Evolutionary conservation across 768 basidiomycete genomes (phyloP).

Genomic region (Rubroboletus satanas): DNA sequence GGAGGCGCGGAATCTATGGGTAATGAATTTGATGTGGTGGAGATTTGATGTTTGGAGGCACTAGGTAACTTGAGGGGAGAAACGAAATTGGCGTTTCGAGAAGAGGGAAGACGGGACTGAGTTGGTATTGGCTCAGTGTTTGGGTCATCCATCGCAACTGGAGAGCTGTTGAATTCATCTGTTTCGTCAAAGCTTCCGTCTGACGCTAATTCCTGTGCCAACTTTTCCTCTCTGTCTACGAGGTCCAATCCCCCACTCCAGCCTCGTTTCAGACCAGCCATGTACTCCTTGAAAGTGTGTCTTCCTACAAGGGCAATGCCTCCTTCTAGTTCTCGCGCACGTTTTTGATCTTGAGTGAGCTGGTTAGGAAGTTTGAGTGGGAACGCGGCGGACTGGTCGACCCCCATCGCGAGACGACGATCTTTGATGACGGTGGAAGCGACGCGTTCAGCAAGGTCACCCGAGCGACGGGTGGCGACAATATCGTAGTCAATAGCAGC

Average conservation of each 20-base stretch:
- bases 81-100: constrained; percentile 31
- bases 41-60: constrained; percentile 17
- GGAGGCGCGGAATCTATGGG: constrained; percentile 46
- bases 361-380: constrained; percentile 50
- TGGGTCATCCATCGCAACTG: constrained; percentile 22
- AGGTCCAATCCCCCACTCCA: constrained; percentile 73
- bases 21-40: constrained; percentile 19
- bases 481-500: constrained; percentile 92
- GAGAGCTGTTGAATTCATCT: constrained; percentile 30
- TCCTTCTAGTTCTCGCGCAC: constrained; percentile 65
- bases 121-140: constrained; percentile 43
- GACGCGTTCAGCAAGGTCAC: constrained; percentile 77
- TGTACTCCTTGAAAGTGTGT: constrained; percentile 90
- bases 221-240: constrained; percentile 64
- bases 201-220: constrained; percentile 61
- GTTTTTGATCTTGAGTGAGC: constrained; percentile 48
- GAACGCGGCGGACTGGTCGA: constrained; percentile 49
- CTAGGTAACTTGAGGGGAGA: constrained; percentile 31
- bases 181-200: constrained; percentile 81
- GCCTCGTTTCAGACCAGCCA: constrained; percentile 80
- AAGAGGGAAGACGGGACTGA: constrained; percentile 34
- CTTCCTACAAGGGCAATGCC: constrained; percentile 85
- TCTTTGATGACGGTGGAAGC: constrained; percentile 68
- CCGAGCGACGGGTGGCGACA: constrained; percentile 74
- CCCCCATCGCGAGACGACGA: constrained; percentile 61